Evolutionary conservation across 345 rosid species (phyloP).

Genomic region (Eucalyptus pauciflora): DNA sequence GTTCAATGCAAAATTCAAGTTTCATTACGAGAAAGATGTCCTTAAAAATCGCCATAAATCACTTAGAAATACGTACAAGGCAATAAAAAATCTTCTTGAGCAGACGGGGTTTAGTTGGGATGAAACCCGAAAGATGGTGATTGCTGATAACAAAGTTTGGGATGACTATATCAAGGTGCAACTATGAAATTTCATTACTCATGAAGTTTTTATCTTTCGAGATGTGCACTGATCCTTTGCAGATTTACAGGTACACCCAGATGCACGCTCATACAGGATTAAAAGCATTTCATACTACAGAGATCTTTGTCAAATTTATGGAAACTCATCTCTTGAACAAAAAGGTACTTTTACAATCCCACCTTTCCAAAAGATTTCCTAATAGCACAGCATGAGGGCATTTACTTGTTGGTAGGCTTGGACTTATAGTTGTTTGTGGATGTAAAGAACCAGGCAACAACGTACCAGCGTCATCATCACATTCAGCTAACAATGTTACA

Average conservation of each 20-base stretch:
- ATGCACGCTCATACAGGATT: slow-evolving; percentile 45
- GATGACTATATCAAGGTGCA: slow-evolving; percentile 66
- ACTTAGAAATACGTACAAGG: slow-evolving; percentile 46
- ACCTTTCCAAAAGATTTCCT: background rate
- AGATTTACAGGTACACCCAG: slow-evolving; percentile 37
- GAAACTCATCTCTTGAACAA: slow-evolving; percentile 27
- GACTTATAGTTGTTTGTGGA: background rate
- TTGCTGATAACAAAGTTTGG: slow-evolving; percentile 56
- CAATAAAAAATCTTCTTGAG: slow-evolving; percentile 43
- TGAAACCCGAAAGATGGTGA: slow-evolving; percentile 48
- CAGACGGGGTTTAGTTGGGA: slow-evolving; percentile 67
- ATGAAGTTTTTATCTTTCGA: background rate
- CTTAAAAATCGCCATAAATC: slow-evolving; percentile 66
- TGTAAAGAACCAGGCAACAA: slow-evolving; percentile 7
- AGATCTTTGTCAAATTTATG: slow-evolving; percentile 54
- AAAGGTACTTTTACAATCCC: slow-evolving; percentile 23
- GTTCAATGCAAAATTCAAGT: slow-evolving; percentile 55
- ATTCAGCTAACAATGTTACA: slow-evolving; percentile 2
- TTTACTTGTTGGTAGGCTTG: background rate
- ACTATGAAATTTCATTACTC: background rate
- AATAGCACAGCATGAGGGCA: background rate
- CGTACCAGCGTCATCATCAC: slow-evolving; percentile 1
- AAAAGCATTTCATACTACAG: slow-evolving; percentile 58
- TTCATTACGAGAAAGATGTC: slow-evolving; percentile 56
- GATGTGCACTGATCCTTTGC: background rate